Base-by-base conservation (phyloP, 2,329 filamentous ascomycete species). In the Plectosphaerella sp. region DNA sequence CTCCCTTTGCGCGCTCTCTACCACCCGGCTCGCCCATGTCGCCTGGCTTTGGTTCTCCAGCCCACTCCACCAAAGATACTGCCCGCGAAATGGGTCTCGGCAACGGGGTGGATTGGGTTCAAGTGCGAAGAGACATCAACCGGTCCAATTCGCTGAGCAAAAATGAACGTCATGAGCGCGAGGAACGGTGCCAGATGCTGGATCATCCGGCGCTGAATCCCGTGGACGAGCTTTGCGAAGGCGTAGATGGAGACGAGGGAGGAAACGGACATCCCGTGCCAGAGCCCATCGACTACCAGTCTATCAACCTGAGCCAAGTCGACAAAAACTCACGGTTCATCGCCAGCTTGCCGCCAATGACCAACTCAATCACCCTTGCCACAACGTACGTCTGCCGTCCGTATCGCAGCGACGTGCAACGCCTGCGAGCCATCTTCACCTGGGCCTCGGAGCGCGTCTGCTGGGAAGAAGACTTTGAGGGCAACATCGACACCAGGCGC, bases 241-340 rank as follows among this genome's bases (percentile, higher is more conserved):
- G 84, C 50, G 85, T 91, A 10, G 87, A 97, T 64, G 94, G 94
- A 8, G 91, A 97, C 60, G 94, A 99, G 70, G 89, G 87, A 8
- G 85, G 86, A 4, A 88, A 97, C 64, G 93, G 92, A 1, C 78
- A 88, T 57, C 88, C 92, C 0, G 86, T 99, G n/a, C 75, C 76
- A 10, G 86, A 95, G 48, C 86, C 92, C 3, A 88, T 86, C 14
- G 88, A 97, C 67, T 97, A 94, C 64, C 82, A 84, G 47, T 75
- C 79, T 8, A 85, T 91, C 48, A 96, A 93, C 67, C 77, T 97
- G 43, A 83, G 79, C 52, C 82, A 96, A 53, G 94, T 99, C 1
- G 94, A 99, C 74, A 99, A 99, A 71, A 96, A 92, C 64, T 89
- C 92, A 5, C 86, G 94, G 2, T 99, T 97, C 67, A 81, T 97